Base-by-base conservation (phyloP, 2,329 filamentous ascomycete genomes). In the Spiromastix sp. region DNA sequence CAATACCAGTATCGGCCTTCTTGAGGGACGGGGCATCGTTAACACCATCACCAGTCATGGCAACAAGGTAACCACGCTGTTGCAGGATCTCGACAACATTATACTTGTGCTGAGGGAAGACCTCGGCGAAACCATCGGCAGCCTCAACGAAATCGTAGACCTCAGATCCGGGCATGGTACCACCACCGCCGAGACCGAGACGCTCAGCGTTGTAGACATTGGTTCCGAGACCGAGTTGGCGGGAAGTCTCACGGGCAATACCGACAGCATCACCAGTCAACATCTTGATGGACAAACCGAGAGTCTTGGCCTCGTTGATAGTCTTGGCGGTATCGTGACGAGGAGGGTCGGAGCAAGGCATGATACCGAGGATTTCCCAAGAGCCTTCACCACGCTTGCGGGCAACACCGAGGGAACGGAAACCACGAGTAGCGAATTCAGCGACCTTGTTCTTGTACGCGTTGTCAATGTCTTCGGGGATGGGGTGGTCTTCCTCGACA, bases 1-100 rank as follows among this genome's bases (percentile, higher is more conserved):
- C 86, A 67, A 94, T 93, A 72, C 86, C 86, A 52, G 85, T 93
- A 66, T 94, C 85, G n/a, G 85, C 85, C 71, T 87, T 93, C 71
- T 93, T 93, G 56, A 93, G 70, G 19, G 85, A 93, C 45, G 85
- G 84, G 46, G 85, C 85, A 63, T 93, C 85, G 66, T 93, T 93
- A 67, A 93, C 85, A 74, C 85, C 85, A 50, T 93, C 86, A 71
- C 85, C 85, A 64, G 85, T 94, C 86, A 94, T 93, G 59, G 85
- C 86, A 65, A 93, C 85, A 26, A 93, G 76, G 65, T 93, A 87
- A 48, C 85, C 85, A 76, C 85, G 83, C 68, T 89, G 81, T 67
- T 93, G 85, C 33, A 93, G 75, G 55, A 93, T 93, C 65, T 93
- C 85, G 51, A 93, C 85, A 60, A 91, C 85, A 47, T 85, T 84